Evolutionary conservation across 345 rosid species (phyloP), one percentile per base, ranked within the genome.

Genomic region (Physaria fendleri): DNA sequence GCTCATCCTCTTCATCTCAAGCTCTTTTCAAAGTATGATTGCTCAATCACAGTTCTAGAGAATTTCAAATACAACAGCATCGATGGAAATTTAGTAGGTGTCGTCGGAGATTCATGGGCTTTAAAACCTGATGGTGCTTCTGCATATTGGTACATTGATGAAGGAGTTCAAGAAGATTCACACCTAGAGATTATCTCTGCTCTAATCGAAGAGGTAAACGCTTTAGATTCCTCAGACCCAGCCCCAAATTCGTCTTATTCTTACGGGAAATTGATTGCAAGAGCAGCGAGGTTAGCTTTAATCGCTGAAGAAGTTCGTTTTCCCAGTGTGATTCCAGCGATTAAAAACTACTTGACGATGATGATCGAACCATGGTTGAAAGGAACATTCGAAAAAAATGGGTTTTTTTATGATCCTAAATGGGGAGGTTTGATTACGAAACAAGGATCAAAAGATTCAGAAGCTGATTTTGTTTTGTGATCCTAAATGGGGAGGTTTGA

Each of bases 401-500:
- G 95, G 16, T 93, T 93, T 40, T 28, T 89, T 34, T 80, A 87
- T 42, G 99, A 93, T 33, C 60, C 78, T 5, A 85, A 78, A 47
- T 89, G 97, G 97, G 95, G 97, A 59, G 99, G 99, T 5, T 71
- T 93, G 24, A 67, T 93, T 13, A 83, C 94, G 5, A 83, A 71
- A 71, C 90, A 71, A 75, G 92, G 97, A 2, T 65, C 82, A 0
- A 37, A 9, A 5, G 95, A 87, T 73, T 28, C 85, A 0, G 82
- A 88, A 23, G 94, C 85, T 0, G 99, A 93, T 75, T 89, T 85
- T 29, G 97, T n/a, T n/a, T n/a, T n/a, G n/a, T 42, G 99, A 93
- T 33, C 60, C 78, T 5, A 85, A 78, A 47, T 89, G 97, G 97
- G 95, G 97, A 59, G 99, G 99, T 5, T 71, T 93, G 24, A 67